Evolutionary conservation across 1,284 basidiomycete species (phyloP).

Genomic region (Ustilago nuda): DNA sequence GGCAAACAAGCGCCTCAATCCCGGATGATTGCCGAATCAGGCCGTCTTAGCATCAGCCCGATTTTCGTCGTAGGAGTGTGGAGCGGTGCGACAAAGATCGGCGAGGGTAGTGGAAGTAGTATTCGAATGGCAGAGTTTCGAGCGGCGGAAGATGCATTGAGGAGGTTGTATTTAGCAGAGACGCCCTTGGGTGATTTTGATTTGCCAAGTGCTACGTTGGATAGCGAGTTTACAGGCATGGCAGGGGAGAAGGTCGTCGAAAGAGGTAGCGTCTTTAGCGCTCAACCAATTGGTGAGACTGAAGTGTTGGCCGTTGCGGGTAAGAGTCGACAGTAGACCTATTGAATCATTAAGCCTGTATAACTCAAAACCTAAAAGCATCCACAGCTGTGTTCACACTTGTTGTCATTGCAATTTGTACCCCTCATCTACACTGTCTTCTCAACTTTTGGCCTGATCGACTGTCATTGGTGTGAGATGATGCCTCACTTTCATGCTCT

Average conservation of each 20-base stretch:
- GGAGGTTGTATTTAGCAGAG: constrained; percentile 77
- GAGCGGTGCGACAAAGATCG: constrained; percentile 84
- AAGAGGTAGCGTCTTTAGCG: constrained; percentile 2
- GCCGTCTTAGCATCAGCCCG: constrained; percentile 86
- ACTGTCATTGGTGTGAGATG: not conserved
- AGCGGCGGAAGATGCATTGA: constrained; percentile 85
- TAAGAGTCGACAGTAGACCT: constrained; percentile 21
- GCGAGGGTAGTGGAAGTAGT: constrained; percentile 93
- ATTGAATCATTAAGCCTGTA: too few species aligned
- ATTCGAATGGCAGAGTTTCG: constrained; percentile 95
- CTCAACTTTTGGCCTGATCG: not conserved
- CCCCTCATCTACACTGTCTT: not conserved
- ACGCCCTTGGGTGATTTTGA: constrained; percentile 75
- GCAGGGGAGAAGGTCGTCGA: not conserved
- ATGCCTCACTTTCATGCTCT: too few species aligned
- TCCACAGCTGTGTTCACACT: not conserved
- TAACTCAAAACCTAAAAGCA: not conserved
- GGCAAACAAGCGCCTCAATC: constrained; percentile 55
- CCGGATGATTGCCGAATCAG: constrained; percentile 90
- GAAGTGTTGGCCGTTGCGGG: constrained; percentile 46
- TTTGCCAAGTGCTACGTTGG: constrained; percentile 59
- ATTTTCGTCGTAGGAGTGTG: constrained; percentile 93
- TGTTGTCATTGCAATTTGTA: not conserved
- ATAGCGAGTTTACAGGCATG: constrained; percentile 25
- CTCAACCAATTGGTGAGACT: constrained; percentile 36